These are phyloP conservation scores for Fusarium temperatum DNA, from an alignment of 2,329 filamentous ascomycete genomes.

Conservation along the genomic window DNA sequence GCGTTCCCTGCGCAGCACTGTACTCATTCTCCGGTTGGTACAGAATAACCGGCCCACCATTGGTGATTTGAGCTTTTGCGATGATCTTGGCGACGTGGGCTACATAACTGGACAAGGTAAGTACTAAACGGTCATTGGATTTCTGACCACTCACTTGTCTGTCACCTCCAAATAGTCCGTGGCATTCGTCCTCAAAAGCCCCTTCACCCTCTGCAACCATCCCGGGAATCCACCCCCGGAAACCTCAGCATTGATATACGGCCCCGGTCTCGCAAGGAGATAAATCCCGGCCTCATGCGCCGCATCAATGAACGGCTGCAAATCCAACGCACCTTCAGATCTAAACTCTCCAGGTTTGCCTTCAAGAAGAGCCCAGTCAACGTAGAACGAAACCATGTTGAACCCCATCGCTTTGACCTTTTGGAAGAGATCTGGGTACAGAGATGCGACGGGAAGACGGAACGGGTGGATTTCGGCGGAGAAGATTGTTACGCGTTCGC, in stretches of 20 bases:
- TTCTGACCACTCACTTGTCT: slow-evolving; percentile 59
- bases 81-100: slow-evolving; percentile 70
- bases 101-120: slow-evolving; percentile 52
- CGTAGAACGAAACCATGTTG: slow-evolving; percentile 81
- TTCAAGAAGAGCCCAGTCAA: slow-evolving; percentile 81
- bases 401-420: slow-evolving; percentile 86
- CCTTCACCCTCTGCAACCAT: slow-evolving; percentile 77
- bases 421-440: slow-evolving; percentile 78
- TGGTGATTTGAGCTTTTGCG: slow-evolving; percentile 80
- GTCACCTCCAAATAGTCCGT: slow-evolving; percentile 72
- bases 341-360: slow-evolving; percentile 75
- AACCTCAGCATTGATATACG: slow-evolving; percentile 82
- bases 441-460: slow-evolving; percentile 55
- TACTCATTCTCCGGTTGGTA: slow-evolving; percentile 88
- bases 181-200: slow-evolving; percentile 69
- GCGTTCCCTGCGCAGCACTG: slow-evolving; percentile 58
- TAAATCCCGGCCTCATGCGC: slow-evolving; percentile 79
- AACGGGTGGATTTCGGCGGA: slow-evolving; percentile 79
- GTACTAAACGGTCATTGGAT: rapidly evolving
- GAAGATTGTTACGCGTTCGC: slow-evolving; percentile 76
- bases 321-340: slow-evolving; percentile 75
- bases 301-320: slow-evolving; percentile 80
- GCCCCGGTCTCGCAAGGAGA: slow-evolving; percentile 75
- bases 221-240: slow-evolving; percentile 83
- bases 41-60: slow-evolving; percentile 81